Conservation (phyloP, 371 early-diverging fungal species). For the Mucor saturninus region DNA sequence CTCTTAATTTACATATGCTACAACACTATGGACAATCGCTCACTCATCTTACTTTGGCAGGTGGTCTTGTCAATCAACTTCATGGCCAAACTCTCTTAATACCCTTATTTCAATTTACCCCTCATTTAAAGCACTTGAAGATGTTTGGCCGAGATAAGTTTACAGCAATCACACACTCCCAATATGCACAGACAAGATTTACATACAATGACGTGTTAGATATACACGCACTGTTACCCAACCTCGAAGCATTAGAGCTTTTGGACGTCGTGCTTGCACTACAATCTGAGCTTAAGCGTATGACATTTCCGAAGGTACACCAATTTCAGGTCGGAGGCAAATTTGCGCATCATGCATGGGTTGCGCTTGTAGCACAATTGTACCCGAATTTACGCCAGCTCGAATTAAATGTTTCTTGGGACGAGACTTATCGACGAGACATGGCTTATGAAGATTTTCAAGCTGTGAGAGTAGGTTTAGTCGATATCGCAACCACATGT, state of each 20-base stretch:
- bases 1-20: not conserved
- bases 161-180: not conserved
- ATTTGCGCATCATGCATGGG: slow-evolving; percentile 8
- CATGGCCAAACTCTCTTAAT: not conserved
- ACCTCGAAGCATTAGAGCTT: not conserved
- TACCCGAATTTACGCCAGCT: slow-evolving; percentile 10
- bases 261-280: slow-evolving; percentile 4
- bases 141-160: not conserved
- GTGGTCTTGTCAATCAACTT: not conserved
- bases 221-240: slow-evolving; percentile 5
- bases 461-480: not conserved
- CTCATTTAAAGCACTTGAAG: not conserved
- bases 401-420: not conserved
- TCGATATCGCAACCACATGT: not conserved
- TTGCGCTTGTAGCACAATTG: not conserved
- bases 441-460: not conserved
- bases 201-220: not conserved
- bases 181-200: slow-evolving; percentile 1
- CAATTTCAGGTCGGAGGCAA: not conserved
- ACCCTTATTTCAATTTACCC: not conserved
- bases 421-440: slow-evolving; percentile 1
- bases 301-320: not conserved
- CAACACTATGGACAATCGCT: not conserved
- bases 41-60: not conserved
- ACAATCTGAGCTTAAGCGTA: not conserved